Conservation (phyloP, 2,329 filamentous ascomycete genomes). For the Ramularia endophylla region DNA sequence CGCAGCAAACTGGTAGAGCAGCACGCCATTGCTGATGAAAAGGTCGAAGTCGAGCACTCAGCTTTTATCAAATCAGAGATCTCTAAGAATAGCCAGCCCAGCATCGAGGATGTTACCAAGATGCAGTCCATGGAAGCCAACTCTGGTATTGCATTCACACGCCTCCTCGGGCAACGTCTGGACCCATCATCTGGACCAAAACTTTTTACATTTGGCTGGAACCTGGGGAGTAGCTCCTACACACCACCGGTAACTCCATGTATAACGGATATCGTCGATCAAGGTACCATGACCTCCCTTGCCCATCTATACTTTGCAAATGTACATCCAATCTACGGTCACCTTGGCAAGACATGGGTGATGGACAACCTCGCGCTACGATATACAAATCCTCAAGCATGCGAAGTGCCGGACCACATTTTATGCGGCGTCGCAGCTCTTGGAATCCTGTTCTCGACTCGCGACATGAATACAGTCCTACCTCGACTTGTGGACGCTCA, state of each 20-base stretch:
- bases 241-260: constrained; percentile 11
- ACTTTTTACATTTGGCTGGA: constrained; percentile 54
- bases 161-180: constrained; percentile 47
- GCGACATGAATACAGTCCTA: constrained; percentile 11
- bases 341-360: constrained; percentile 34
- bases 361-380: constrained; percentile 20
- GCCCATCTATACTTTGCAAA: constrained; percentile 48
- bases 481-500: constrained; percentile 34
- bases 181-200: constrained; percentile 50
- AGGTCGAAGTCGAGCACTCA: constrained; percentile 4
- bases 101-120: constrained; percentile 25
- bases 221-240: constrained; percentile 34
- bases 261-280: constrained; percentile 44
- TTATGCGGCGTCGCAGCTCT: constrained; percentile 52
- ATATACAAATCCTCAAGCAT: constrained; percentile 19
- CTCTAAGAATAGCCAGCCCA: constrained; percentile 15
- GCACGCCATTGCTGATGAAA: constrained; percentile 18
- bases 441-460: constrained; percentile 46
- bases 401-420: constrained; percentile 31
- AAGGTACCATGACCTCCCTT: constrained; percentile 43
- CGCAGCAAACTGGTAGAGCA: constrained; percentile 30
- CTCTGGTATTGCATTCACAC: constrained; percentile 52
- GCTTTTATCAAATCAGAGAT: constrained; percentile 13
- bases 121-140: constrained; percentile 50
- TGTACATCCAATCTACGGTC: constrained; percentile 49